Percentiles rank a stretch among this genome's conserved stretches.
Evolutionary conservation across 345 rosid genomes (phyloP).

Genomic region (Aquilaria malaccensis): DNA sequence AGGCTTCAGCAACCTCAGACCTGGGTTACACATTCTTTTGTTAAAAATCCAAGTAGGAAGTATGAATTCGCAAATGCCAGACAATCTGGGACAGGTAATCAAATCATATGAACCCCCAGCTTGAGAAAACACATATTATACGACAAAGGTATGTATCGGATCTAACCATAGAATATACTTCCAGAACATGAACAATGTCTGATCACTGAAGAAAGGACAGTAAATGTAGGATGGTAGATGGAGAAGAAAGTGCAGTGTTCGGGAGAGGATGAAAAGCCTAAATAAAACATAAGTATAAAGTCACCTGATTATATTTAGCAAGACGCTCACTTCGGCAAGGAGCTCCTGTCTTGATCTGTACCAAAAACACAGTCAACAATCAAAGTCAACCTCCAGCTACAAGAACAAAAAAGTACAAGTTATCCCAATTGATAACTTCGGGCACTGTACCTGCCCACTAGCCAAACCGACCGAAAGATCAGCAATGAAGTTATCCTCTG

Average conservation of each 20-base stretch:
- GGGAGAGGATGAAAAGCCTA: neutral
- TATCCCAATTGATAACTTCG: conserved; percentile 6
- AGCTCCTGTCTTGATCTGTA: conserved; percentile 98
- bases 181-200: too few relatives aligned
- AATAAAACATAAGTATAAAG: neutral
- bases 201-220: neutral
- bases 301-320: conserved; percentile 98
- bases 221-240: neutral
- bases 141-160: too few relatives aligned
- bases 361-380: conserved; percentile 6
- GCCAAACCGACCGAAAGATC: conserved; percentile 97
- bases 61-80: too few relatives aligned
- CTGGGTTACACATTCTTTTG: too few relatives aligned
- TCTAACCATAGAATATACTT: too few relatives aligned
- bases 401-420: neutral
- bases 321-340: conserved; percentile 95
- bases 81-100: too few relatives aligned
- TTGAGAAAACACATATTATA: too few relatives aligned
- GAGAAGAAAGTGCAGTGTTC: neutral
- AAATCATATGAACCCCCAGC: too few relatives aligned
- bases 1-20: too few relatives aligned
- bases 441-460: conserved; percentile 73
- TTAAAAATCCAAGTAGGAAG: too few relatives aligned
- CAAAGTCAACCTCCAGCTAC: conserved; percentile 1
- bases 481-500: conserved; percentile 94